A percentile compares a stretch with the other conserved stretches of the same genome.
Conservation (phyloP, 257 asterid genomes). For the Ophiorrhiza pumila region DNA sequence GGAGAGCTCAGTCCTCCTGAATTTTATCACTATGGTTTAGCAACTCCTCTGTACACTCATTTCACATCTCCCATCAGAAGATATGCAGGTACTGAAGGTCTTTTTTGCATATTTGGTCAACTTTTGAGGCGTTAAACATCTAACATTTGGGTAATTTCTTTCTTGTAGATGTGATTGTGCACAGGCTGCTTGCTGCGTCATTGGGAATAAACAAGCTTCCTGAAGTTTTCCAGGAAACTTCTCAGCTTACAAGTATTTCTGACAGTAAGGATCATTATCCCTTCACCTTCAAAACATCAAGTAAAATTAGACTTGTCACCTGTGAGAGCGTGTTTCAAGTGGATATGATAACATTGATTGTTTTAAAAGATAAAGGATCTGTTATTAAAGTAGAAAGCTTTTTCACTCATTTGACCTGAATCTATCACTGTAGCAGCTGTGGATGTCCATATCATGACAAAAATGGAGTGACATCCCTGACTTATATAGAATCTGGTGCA, state of each 20-base stretch:
- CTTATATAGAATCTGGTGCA: neutral
- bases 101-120: slow-evolving; percentile 13
- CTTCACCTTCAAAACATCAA: slow-evolving; percentile 3
- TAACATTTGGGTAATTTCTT: slow-evolving; percentile 21
- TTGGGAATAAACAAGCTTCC: slow-evolving; percentile 88
- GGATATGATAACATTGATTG: neutral
- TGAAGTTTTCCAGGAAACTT: slow-evolving; percentile 65
- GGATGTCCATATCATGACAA: neutral
- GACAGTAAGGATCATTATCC: slow-evolving; percentile 63
- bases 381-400: neutral
- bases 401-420: neutral
- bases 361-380: neutral
- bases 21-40: slow-evolving; percentile 89
- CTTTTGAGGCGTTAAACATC: slow-evolving; percentile 16
- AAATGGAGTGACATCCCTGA: neutral
- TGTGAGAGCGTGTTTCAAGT: neutral
- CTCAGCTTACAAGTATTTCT: slow-evolving; percentile 69
- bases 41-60: slow-evolving; percentile 89
- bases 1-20: slow-evolving; percentile 96
- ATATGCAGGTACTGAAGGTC: slow-evolving; percentile 67
- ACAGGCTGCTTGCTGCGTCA: slow-evolving; percentile 94
- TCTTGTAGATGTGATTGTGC: slow-evolving; percentile 81
- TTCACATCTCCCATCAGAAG: slow-evolving; percentile 98
- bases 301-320: neutral
- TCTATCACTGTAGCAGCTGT: neutral